Base-by-base conservation (phyloP, 345 rosid genomes). In the Melaleuca alternifolia region DNA sequence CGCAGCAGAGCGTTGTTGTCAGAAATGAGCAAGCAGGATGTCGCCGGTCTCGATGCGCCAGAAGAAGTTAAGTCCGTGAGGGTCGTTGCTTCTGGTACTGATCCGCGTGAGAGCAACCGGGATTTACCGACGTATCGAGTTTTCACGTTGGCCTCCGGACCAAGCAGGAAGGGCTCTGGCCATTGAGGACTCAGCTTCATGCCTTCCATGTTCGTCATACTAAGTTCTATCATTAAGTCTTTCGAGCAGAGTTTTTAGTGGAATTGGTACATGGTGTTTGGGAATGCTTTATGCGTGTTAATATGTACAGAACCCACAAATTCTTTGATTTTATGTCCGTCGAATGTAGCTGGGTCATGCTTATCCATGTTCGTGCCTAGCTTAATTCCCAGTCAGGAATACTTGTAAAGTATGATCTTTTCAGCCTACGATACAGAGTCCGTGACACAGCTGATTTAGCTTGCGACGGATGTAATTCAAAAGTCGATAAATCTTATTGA, bases 121-220 rank as follows among this genome's bases (percentile, higher is more conserved):
- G 89, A 23, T 88, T 84, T 52, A 81, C 44, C 83, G 53, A 30
- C 85, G 65, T 87, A 82, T 48, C 53, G 79, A 86, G 91, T 82
- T 84, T 92, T 87, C 86, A 88, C 91, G 59, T 50, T 90, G 95
- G 89, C 95, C 83, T 88, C 98, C 44, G 98, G 97, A 59, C 98
- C 97, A 24, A 95, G 97, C 92, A 87, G 95, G 92, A 93, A 91
- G 93, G 97, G 98, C 83, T 85, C 97, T 71, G 98, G 98, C 83
- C 97, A 95, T 86, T 94, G 87, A 87, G 54, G 21, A 51, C 37
- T 11, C 79, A 57, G 71, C 62, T 51, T 18, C 46, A 5, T 33
- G 24, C 10, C 10, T 5, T 46, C 51, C n/a, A 48, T 79, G 54
- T 76, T 48, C 15, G 12, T 51, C 26, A 9, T 51, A 16, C 14